Conservation (phyloP, 352 stramenopile species). For the Peronospora destructor region DNA sequence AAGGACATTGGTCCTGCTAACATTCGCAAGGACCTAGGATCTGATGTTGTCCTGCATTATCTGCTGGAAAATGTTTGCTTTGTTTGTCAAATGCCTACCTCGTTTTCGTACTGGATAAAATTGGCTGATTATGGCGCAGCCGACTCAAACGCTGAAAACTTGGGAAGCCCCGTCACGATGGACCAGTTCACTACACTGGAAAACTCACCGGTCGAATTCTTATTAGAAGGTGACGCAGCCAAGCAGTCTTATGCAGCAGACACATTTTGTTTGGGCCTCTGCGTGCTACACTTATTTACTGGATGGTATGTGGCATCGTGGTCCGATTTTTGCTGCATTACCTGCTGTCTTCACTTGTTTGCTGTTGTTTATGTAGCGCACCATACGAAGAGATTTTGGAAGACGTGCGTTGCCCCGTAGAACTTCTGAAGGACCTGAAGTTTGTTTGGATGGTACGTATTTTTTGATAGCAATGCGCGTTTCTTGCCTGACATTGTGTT, state of each 20-base stretch:
- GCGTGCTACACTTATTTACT: constrained; percentile 94
- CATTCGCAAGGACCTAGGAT: constrained; percentile 24
- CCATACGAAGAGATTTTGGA: constrained; percentile 98
- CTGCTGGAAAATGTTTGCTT: constrained; percentile 48
- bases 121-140: constrained; percentile 97
- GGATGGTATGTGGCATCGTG: constrained; percentile 51
- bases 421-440: constrained; percentile 78
- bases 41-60: constrained; percentile 53
- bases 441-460: constrained; percentile 81
- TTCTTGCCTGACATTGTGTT: neutral
- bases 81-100: constrained; percentile 46
- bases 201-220: constrained; percentile 94
- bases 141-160: constrained; percentile 80
- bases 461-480: neutral
- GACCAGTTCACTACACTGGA: constrained; percentile 97
- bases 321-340: neutral
- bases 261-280: constrained; percentile 93
- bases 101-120: constrained; percentile 90
- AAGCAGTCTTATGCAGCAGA: constrained; percentile 90
- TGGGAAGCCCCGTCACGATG: constrained; percentile 88
- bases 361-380: constrained; percentile 32
- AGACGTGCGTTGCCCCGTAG: constrained; percentile 84
- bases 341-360: constrained; percentile 2
- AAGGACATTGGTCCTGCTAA: constrained; percentile 60
- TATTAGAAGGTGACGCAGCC: constrained; percentile 89